Base-by-base conservation (phyloP, 306 rosid genomes). In the Prunus mira region DNA sequence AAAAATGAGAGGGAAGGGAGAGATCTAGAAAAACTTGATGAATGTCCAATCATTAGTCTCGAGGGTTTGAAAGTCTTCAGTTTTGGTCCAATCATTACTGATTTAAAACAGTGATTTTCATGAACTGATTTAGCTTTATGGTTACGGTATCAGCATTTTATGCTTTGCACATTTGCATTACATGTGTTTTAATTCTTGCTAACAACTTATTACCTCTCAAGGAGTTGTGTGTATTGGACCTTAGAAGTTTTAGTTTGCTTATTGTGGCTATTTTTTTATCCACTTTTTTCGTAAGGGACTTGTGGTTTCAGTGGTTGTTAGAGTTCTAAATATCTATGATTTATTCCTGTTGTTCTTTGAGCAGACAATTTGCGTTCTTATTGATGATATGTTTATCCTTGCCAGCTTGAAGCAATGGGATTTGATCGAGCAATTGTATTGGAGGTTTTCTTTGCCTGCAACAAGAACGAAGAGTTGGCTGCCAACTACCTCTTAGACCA, bases 401-500 rank as follows among this genome's bases (percentile, higher is more conserved):
- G 8, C 41, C 91, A 93, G 98, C 97, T 93, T 47, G 98, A 93
- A 83, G 98, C 91, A 73, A 82, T 93, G 94, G 98, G 98, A 12
- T 93, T 93, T 49, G 97, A 90, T 79, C 85, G 96, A 69, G 93
- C 89, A 4, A 65, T 77, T 9, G 98, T 93, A 12, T 83, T 93
- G 90, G 97, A 93, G 87, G 98, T 90, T 51, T 93, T 69, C 82
- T 89, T 93, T 10, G 94, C 98, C 0, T 93, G 97, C 80, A 91
- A 93, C 96, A 93, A 89, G 79, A 91, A 90, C 12, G 98, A 93
- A 84, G 98, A 93, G 52, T 58, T 93, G 85, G 97, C 97, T 58
- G 98, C 98, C 60, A 93, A 93, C 90, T 93, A 90, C 58, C 98
- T 93, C 72, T 77, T 93, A 69, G 97, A 93, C 85, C 97, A 93